A percentile compares a stretch with the other conserved stretches of the same genome.
Conservation (phyloP, 2,329 filamentous ascomycete species). For the Fusarium caatingaense region DNA sequence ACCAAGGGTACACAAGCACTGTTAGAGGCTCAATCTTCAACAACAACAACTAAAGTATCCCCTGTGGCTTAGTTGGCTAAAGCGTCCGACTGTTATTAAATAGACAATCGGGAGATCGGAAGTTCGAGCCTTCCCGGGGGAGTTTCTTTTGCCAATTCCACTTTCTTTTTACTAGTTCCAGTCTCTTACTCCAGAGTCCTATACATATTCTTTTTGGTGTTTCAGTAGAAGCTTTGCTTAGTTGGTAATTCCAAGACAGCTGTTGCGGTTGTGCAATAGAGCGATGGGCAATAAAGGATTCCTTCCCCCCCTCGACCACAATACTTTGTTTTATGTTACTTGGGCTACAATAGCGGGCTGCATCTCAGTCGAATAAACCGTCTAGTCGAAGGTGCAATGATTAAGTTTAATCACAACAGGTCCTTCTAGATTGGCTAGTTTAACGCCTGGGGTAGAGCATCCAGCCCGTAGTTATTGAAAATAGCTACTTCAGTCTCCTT, state of each 20-base stretch:
- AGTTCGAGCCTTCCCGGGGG: slow-evolving; percentile 49
- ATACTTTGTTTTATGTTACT: not conserved
- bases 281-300: not conserved
- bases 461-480: not conserved
- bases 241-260: no score
- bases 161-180: not conserved
- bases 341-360: not conserved
- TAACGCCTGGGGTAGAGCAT: not conserved
- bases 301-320: no score
- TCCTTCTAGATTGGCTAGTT: not conserved
- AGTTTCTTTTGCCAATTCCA: slow-evolving; percentile 18
- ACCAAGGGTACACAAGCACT: accelerated
- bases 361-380: not conserved
- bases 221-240: no score
- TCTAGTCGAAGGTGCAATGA: not conserved
- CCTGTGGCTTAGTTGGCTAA: slow-evolving; percentile 45
- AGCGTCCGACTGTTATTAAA: slow-evolving; percentile 43
- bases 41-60: slow-evolving; percentile 21
- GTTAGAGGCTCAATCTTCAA: not conserved
- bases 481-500: no score
- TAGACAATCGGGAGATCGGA: slow-evolving; percentile 48
- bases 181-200: no score
- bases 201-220: not conserved
- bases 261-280: no score
- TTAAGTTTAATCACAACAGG: not conserved